Evolutionary conservation across 768 basidiomycete species (phyloP).

Genomic region (Hypholoma fasciculare): DNA sequence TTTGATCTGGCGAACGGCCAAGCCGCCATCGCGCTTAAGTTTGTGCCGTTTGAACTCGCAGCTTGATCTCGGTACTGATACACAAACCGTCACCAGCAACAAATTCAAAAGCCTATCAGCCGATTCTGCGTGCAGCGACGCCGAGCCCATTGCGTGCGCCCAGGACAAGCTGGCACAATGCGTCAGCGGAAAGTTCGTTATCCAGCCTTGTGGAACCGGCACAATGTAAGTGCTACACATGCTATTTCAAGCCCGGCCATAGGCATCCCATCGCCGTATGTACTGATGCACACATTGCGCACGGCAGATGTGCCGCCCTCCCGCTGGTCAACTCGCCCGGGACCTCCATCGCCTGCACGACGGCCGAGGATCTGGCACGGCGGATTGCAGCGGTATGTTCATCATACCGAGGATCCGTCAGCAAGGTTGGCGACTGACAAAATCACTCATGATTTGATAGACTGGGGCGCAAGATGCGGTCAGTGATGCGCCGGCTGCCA

Average conservation of each 20-base stretch:
- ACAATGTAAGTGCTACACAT: constrained; percentile 30
- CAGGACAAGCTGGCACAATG: constrained; percentile 55
- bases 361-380: constrained; percentile 42
- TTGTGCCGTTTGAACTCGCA: constrained; percentile 7
- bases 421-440: not conserved
- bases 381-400: constrained; percentile 46
- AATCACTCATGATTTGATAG: constrained; percentile 3
- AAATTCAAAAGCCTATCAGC: constrained; percentile 33
- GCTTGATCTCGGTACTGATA: not conserved
- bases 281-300: not conserved
- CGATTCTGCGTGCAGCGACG: constrained; percentile 33
- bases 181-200: constrained; percentile 44
- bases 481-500: not conserved
- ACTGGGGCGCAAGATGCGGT: constrained; percentile 13
- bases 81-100: constrained; percentile 19
- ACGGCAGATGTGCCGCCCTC: constrained; percentile 46
- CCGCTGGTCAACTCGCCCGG: constrained; percentile 51
- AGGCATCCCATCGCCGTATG: not conserved
- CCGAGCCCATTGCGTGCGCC: constrained; percentile 47
- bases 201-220: constrained; percentile 32
- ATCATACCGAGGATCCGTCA: not conserved
- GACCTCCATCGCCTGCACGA: constrained; percentile 53
- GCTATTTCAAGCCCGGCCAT: not conserved
- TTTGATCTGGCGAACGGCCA: constrained; percentile 40
- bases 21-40: constrained; percentile 43